Base-by-base conservation (phyloP, 139 green algal genomes). In the Tetraselmis chui region DNA sequence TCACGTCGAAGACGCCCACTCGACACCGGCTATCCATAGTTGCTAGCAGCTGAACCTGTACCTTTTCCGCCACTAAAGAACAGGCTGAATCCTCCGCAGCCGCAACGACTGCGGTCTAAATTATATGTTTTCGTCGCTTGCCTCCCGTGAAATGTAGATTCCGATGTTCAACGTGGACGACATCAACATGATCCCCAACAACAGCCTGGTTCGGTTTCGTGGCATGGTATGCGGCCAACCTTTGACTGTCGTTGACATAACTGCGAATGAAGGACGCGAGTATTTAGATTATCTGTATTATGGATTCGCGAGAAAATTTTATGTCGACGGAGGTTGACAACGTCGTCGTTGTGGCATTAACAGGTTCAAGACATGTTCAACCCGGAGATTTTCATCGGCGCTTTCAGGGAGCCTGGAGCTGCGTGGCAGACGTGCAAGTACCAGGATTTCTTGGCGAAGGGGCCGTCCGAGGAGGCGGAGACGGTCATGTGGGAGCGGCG, bases 341-440 rank as follows among this genome's bases (percentile, higher is more conserved):
- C 2, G 58, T 82, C 76, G 74, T 77, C 2, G 28, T 2, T 27
- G 11, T 77, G 74, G 26, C 11, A 2, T 2, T 27, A 2, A 23
- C 87, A 94, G 91, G 89, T 95, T 25, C 82, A 89, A 28, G 92
- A 95, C 81, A 91, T 93, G 85, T 75, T 89, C 18, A 91, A 95
- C 77, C 89, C 90, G 1, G 90, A 95, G 83, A 93, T 90, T 79
- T 94, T 90, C 31, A 26, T 92, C n/a, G 85, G 88, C 0, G 88
- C 90, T 0, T 89, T 86, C 80, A 84, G 82, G 77, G 31, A 31
- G 0, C 1, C 81, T 0, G 82, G 85, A 32, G 88, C 88, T 11
- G 59, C 23, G 29, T 88, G 87, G 78, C 76, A 80, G 30, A 91
- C 84, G 18, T 84, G 89, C 75, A 86, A 89, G 77, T 93, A 85